Base-by-base conservation (phyloP, 2,329 filamentous ascomycete genomes). In the Arachnomyces sp. region DNA sequence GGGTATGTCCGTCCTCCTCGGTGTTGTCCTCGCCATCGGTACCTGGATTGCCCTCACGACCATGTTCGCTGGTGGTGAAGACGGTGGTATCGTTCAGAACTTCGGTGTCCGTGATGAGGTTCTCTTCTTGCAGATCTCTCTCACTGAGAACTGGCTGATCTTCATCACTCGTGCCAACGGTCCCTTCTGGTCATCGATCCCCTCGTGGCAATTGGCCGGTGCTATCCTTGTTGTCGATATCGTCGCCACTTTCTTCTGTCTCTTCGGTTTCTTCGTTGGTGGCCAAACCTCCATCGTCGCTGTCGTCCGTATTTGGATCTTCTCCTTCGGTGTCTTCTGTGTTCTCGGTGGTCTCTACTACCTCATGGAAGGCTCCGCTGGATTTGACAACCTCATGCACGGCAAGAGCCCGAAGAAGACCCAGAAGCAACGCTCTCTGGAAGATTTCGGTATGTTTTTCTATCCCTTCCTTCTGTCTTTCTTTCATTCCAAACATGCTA, bases 71-170 rank as follows among this genome's bases (percentile, higher is more conserved):
- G 68, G 75, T 49, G 74, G 76, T 48, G 68, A 81, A 55, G 67
- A 84, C 52, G 84, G 84, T 54, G 87, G 87, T 76, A 90, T 94
- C 54, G 84, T 89, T 50, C 84, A 94, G 74, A 90, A 92, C 71
- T 85, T 83, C 54, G 87, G 87, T 75, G 77, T 82, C 60, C 71
- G 85, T 40, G 86, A 94, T 53, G 79, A 81, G 53, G 80, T 94
- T 43, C 68, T 95, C 56, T 94, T 94, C 77, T 80, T 95, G 29
- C 79, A 94, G 69, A 86, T 94, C 63, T 86, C 85, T 9, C 77
- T 94, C 40, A 89, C 87, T 45, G 86, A 94, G 75, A 95, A 93
- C 72, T 94, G 88, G 87, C 77, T 94, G 38, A 95, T 95, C 67
- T 93, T 95, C 73, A 90, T 94, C 69, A 94, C 87, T 50, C 86